These are phyloP conservation scores for Solidago caesia DNA, from an alignment of 129 eudicot genomes.

Conservation along the genomic window DNA sequence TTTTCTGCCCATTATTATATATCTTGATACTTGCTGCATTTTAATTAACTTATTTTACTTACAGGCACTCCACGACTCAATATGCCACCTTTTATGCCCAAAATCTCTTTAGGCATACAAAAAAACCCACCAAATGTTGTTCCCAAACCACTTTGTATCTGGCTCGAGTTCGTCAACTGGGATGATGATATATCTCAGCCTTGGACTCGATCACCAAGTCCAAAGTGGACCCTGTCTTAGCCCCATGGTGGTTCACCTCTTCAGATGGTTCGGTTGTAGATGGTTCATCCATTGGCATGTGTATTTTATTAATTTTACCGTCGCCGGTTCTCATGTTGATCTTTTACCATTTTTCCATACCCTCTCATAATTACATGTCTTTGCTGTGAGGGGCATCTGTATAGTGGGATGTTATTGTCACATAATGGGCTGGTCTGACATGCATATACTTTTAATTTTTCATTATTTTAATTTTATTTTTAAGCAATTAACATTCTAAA, in stretches of 20 bases:
- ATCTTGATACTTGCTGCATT: not conserved
- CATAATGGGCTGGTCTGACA: too few species aligned
- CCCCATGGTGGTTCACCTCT: slow-evolving; percentile 81
- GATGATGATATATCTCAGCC: slow-evolving; percentile 94
- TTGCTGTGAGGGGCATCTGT: too few species aligned
- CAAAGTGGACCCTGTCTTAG: slow-evolving; percentile 82
- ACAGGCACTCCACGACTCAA: slow-evolving; percentile 93
- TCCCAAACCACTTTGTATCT: slow-evolving; percentile 88
- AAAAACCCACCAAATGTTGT: slow-evolving; percentile 58
- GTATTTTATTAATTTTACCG: slow-evolving; percentile 26
- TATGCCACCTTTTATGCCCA: slow-evolving; percentile 78
- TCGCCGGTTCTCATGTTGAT: too few species aligned
- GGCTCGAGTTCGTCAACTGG: slow-evolving; percentile 64
- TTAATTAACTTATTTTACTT: slow-evolving; percentile 17
- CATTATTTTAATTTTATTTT: too few species aligned
- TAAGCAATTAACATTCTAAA: too few species aligned
- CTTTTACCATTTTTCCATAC: too few species aligned
- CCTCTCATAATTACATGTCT: too few species aligned
- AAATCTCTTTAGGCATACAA: slow-evolving; percentile 31
- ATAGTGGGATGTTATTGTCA: too few species aligned
- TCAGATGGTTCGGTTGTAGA: slow-evolving; percentile 51
- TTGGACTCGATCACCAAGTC: slow-evolving; percentile 98
- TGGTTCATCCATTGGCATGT: slow-evolving; percentile 55
- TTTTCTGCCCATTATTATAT: not conserved
- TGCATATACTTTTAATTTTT: too few species aligned